Percentiles rank a stretch among this genome's conserved stretches.
phyloP scores from a whole-genome alignment of 139 green algal species.

The Tetradesmus lagerheimii region DNA sequence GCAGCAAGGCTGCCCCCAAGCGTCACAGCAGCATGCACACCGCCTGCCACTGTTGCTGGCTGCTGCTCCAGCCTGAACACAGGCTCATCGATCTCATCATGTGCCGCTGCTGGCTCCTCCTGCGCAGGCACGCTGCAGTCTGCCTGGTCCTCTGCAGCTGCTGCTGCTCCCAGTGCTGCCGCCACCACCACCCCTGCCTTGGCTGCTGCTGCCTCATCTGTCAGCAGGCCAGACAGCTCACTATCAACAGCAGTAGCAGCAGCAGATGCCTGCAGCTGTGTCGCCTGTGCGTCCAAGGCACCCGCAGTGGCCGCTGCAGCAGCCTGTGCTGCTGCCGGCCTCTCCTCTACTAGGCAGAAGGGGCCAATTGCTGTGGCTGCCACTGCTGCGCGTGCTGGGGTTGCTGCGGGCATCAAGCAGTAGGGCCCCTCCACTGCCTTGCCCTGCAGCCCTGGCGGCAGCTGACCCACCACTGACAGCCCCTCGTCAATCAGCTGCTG shows the following conservation, averaged over 20 bases:
- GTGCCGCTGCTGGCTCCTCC: not conserved
- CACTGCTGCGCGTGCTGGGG: not conserved
- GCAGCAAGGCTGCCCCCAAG: constrained; percentile 16
- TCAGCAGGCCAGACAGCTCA: not conserved
- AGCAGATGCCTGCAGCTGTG: not conserved
- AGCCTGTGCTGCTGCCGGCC: not conserved
- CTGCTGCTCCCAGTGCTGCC: not conserved
- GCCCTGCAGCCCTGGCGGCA: not conserved
- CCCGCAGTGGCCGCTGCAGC: not conserved
- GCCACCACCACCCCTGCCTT: not conserved
- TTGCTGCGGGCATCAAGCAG: not conserved
- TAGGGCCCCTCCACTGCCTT: constrained; percentile 1
- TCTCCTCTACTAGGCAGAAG: not conserved
- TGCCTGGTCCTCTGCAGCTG: not conserved
- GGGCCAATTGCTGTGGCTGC: not conserved
- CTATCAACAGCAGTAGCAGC: constrained; percentile 22
- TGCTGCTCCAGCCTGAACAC: not conserved
- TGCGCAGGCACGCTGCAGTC: not conserved
- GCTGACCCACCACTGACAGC: not conserved
- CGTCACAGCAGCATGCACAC: not conserved
- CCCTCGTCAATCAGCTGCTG: not conserved
- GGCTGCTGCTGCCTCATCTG: not conserved
- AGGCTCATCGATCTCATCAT: not conserved
- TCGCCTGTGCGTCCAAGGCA: not conserved
- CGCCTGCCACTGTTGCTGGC: not conserved